Evolutionary conservation across 139 green algal species (phyloP).

Genomic region (Chlamydomonas eustigma): DNA sequence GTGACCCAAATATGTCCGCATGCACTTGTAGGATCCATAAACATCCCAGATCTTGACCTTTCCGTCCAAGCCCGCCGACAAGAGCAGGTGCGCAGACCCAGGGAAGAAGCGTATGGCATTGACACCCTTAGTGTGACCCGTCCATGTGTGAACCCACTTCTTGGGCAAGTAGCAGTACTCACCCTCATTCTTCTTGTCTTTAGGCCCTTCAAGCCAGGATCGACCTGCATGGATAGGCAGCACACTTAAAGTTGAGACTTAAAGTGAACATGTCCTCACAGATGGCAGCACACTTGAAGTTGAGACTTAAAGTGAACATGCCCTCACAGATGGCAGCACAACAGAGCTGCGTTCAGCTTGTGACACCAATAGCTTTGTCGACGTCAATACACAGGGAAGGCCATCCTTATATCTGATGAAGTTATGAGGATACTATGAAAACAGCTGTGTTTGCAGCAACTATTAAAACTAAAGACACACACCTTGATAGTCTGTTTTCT

Average conservation of each 20-base stretch:
- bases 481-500: constrained; percentile 75
- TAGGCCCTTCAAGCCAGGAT: constrained; percentile 40
- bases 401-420: too few species aligned
- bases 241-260: neutral
- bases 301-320: neutral
- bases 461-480: too few species aligned
- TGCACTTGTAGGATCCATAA: constrained; percentile 74
- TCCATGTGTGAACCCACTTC: constrained; percentile 87
- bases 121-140: constrained; percentile 89
- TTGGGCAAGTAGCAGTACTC: constrained; percentile 91
- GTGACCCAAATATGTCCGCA: constrained; percentile 95
- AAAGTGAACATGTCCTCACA: neutral
- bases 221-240: constrained; percentile 7
- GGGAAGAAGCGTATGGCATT: constrained; percentile 94
- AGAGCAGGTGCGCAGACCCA: constrained; percentile 83
- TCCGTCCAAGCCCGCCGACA: constrained; percentile 88
- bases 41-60: constrained; percentile 99
- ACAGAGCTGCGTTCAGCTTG: too few species aligned
- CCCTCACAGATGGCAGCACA: neutral
- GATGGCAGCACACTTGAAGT: neutral
- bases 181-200: constrained; percentile 40
- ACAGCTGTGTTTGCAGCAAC: too few species aligned
- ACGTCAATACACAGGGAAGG: too few species aligned
- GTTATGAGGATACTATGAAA: too few species aligned
- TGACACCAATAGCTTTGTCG: too few species aligned